Evolutionary conservation across 2,329 filamentous ascomycete species (phyloP).

Genomic region (Emmonsiellopsis sp.): DNA sequence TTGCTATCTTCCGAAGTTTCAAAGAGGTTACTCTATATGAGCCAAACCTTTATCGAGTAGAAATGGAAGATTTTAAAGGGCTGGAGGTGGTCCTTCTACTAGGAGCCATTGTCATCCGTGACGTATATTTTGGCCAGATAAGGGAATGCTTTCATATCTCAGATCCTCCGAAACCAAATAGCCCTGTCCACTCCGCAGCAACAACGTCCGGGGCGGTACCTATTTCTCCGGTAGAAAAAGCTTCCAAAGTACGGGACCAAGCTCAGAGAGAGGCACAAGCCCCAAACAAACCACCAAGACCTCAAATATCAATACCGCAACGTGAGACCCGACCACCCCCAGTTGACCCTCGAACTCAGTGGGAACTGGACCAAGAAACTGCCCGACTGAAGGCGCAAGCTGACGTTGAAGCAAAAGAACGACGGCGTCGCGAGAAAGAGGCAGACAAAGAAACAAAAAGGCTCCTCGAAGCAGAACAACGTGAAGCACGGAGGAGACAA

Average conservation of each 20-base stretch:
- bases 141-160: constrained; percentile 71
- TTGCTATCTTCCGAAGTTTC: constrained; percentile 73
- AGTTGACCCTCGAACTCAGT: constrained; percentile 45
- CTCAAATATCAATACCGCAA: constrained; percentile 15
- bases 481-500: constrained; percentile 42
- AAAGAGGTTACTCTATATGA: constrained; percentile 85
- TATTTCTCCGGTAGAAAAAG: constrained; percentile 4
- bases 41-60: constrained; percentile 79
- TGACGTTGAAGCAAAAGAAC: constrained; percentile 34
- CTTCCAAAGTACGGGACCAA: neutral
- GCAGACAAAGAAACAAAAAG: constrained; percentile 45
- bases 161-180: constrained; percentile 28
- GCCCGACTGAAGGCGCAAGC: constrained; percentile 35
- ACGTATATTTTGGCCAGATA: constrained; percentile 55
- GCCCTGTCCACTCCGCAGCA: constrained; percentile 18
- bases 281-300: constrained; percentile 19
- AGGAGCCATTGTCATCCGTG: constrained; percentile 51
- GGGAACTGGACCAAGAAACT: constrained; percentile 44
- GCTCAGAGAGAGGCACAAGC: constrained; percentile 9
- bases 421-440: constrained; percentile 40
- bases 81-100: constrained; percentile 71
- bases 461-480: constrained; percentile 45
- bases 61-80: constrained; percentile 89
- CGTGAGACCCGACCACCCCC: constrained; percentile 23
- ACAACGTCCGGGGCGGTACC: constrained; percentile 12